Evolutionary conservation across 805 yeast genomes (phyloP).

Genomic region (Candida maltosa): DNA sequence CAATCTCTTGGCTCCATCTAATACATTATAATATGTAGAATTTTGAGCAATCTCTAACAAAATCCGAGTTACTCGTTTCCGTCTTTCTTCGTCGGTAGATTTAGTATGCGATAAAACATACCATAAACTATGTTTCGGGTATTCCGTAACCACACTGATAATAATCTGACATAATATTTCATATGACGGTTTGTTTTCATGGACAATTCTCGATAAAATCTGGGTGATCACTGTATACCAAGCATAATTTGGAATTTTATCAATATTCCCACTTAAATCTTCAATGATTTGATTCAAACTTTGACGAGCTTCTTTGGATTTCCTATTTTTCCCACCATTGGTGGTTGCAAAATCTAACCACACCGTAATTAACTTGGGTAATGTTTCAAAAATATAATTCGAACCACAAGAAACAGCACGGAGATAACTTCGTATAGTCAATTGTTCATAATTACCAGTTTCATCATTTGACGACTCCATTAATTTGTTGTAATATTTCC

Average conservation of each 20-base stretch:
- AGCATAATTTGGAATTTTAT: conserved; percentile 44
- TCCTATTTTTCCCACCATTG: conserved; percentile 22
- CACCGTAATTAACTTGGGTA: conserved; percentile 85
- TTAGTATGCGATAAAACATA: conserved; percentile 67
- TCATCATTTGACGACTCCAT: conserved; percentile 58
- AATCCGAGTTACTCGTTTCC: conserved; percentile 22
- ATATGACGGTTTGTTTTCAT: conserved; percentile 54
- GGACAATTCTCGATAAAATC: conserved; percentile 73
- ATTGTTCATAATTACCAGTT: conserved; percentile 52
- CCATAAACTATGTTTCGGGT: conserved; percentile 88
- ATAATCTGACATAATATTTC: conserved; percentile 57
- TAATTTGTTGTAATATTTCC: conserved; percentile 73
- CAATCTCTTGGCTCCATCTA: conserved; percentile 26
- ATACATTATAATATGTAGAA: not conserved
- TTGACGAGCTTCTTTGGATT: conserved; percentile 28
- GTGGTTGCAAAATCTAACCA: conserved; percentile 80
- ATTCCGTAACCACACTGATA: conserved; percentile 52
- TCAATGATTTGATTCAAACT: conserved; percentile 45
- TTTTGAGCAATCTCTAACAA: conserved; percentile 10
- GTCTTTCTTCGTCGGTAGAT: conserved; percentile 42
- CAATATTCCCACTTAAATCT: conserved; percentile 43
- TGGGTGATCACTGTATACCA: conserved; percentile 91
- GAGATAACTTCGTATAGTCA: conserved; percentile 54
- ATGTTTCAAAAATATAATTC: conserved; percentile 70
- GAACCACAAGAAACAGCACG: conserved; percentile 61